phyloP scores from a whole-genome alignment of 176 grass and related monocot genomes.

The Aegilops bicornis region DNA sequence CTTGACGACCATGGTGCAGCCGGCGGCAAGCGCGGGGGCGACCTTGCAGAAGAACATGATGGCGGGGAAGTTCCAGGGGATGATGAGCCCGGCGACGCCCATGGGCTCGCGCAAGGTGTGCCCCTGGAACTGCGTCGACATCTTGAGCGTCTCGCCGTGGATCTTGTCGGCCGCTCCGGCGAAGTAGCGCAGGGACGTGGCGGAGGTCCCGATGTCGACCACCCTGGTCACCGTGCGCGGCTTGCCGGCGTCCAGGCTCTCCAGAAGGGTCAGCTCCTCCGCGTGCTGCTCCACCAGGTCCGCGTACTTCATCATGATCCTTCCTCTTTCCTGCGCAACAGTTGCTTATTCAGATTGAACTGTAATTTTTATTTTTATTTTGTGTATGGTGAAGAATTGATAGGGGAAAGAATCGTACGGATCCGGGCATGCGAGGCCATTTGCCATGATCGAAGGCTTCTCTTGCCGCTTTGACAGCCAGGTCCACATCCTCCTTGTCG shows the following conservation, averaged over 20 bases:
- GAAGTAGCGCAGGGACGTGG: constrained; percentile 50
- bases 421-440: constrained; percentile 81
- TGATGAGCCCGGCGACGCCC: constrained; percentile 52
- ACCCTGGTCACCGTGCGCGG: constrained; percentile 24
- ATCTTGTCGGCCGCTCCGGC: constrained; percentile 85
- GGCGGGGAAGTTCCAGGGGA: constrained; percentile 55
- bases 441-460: constrained; percentile 73
- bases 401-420: constrained; percentile 21
- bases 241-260: constrained; percentile 71
- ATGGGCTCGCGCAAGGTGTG: constrained; percentile 55
- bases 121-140: constrained; percentile 34
- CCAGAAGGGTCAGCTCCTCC: constrained; percentile 48
- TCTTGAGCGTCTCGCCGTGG: constrained; percentile 81
- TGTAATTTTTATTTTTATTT: too few species aligned
- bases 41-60: constrained; percentile 58
- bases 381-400: neutral
- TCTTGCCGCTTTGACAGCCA: constrained; percentile 54
- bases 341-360: neutral
- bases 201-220: constrained; percentile 30
- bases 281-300: constrained; percentile 55
- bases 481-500: constrained; percentile 62
- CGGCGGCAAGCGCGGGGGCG: constrained; percentile 41
- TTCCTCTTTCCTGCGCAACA: constrained; percentile 44
- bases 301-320: constrained; percentile 48
- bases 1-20: constrained; percentile 61